Base-by-base conservation (phyloP, 176 grass and related monocot genomes). In the Phoenix roebelenii region DNA sequence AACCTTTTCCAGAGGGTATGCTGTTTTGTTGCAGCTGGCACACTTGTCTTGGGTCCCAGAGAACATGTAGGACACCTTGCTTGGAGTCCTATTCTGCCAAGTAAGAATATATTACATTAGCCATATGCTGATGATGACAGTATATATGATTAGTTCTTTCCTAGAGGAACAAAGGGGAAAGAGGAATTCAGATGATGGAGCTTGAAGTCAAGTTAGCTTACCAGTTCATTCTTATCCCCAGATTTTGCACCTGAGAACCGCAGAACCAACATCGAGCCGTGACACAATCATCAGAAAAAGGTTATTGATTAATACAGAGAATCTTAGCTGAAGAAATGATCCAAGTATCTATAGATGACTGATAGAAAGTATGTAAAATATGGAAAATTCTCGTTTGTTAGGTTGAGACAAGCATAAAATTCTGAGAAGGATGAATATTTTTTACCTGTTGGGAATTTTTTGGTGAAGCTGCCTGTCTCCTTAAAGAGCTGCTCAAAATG, bases 401-500 rank as follows among this genome's bases (percentile, higher is more conserved):
- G 35, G 10, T 12, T 14, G 7, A 14, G 35, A 3, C 2, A 14
- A 14, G 35, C 10, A 44, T 44, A 44, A 44, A 44, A 2, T 44
- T 30, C 10, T 44, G 12, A 44, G 9, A 44, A 52, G 28, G 66
- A 22, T 10, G 4, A 2, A 15, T 4, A 3, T 15, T 18, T 10
- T 30, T 59, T 55, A 95, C 90, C 80, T 69, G 75, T 56, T 29
- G 87, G 65, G 52, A 90, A 96, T 68, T 91, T 91, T 68, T 88
- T 96, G 18, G 74, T 87, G 75, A 90, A 96, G 50, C 76, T 87
- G 64, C 92, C 92, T 3, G 87, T 96, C 72, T 96, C 92, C 80
- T 96, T 96, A 77, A 96, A 88, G 64, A 96, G 87, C 77, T 96
- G 92, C 87, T 96, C 92, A 65, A 96, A 96, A 59, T 96, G 92